phyloP scores from a whole-genome alignment of 768 basidiomycete genomes.

The Panus rudis region DNA sequence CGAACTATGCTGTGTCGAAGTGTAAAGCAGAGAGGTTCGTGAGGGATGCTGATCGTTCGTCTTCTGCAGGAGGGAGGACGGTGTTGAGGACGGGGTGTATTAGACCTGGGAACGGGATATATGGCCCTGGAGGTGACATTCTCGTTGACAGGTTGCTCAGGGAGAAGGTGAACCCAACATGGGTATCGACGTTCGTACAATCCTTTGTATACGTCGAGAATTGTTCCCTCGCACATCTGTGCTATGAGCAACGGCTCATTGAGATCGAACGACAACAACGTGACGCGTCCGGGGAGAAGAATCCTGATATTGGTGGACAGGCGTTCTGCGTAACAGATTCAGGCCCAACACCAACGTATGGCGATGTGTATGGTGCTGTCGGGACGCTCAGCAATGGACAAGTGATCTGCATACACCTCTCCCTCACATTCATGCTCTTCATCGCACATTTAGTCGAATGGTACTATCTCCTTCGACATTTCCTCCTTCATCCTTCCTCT shows the following conservation, averaged over 20 bases:
- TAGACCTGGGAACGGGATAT: constrained; percentile 74
- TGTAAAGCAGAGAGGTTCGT: constrained; percentile 45
- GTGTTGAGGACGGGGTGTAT: constrained; percentile 63
- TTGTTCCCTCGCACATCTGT: constrained; percentile 61
- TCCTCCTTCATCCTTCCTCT: constrained; percentile 28
- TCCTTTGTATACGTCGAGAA: constrained; percentile 75
- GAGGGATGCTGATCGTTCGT: constrained; percentile 33
- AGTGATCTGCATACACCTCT: constrained; percentile 46
- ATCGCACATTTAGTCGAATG: constrained; percentile 53
- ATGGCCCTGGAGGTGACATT: constrained; percentile 70
- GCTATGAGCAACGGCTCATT: constrained; percentile 65
- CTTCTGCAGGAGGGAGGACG: constrained; percentile 26
- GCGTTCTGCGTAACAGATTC: constrained; percentile 63
- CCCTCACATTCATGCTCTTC: constrained; percentile 59
- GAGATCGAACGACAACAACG: too few relatives aligned
- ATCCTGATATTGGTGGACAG: constrained; percentile 69
- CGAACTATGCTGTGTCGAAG: constrained; percentile 73
- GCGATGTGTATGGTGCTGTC: constrained; percentile 54
- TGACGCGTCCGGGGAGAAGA: constrained; percentile 29
- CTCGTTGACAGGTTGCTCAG: constrained; percentile 57
- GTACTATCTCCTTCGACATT: constrained; percentile 42
- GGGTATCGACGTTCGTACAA: constrained; percentile 51
- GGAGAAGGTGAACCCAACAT: constrained; percentile 53
- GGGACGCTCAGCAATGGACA: constrained; percentile 51
- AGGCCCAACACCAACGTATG: constrained; percentile 53